Evolutionary conservation across 169 alveolate genomes (phyloP), one percentile per base, ranked within the genome.

Genomic region (Plasmodium billcollinsi): DNA sequence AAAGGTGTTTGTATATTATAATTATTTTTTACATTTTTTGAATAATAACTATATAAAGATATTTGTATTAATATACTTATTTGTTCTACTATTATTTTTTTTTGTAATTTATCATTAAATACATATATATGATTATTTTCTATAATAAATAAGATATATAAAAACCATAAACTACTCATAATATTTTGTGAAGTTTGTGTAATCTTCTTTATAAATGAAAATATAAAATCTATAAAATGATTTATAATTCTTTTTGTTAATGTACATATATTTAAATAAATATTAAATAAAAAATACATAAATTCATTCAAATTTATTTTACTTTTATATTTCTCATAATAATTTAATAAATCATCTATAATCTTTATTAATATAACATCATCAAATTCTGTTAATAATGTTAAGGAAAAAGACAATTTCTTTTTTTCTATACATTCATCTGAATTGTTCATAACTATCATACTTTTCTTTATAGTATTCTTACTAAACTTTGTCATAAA

Each of bases 91-190:
- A 86, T 86, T 3, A 86, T 86, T 72, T 67, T 86, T 29, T 86
- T 86, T 9, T 86, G 92, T 21, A 72, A 39, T 20, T 67, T 86
- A 24, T 86, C 92, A n/a, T 86, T 70, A 66, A 85, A 85, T 14
- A 71, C 61, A 62, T 80, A 80, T n/a, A 24, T 29, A 72, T 86
- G 76, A 24, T 72, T 70, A n/a, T 86, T 70, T 47, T 70, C 92
- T 8, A 86, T 86, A 3, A 86, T 74, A 18, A 71, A 61, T 14
- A 86, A 52, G 3, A 86, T 86, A 58, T 86, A 86, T 33, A 86
- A 43, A 72, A 86, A 86, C 92, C 92, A 86, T 20, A 86, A 33
- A 63, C 92, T 86, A 24, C 86, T 58, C 92, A 86, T 86, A 49
- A 86, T 29, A 71, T 70, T 86, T 45, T 72, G 88, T 14, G 92